These are phyloP conservation scores for Raffaelea deltoideospora DNA, from an alignment of 2,329 filamentous ascomycete genomes.

Conservation along the genomic window DNA sequence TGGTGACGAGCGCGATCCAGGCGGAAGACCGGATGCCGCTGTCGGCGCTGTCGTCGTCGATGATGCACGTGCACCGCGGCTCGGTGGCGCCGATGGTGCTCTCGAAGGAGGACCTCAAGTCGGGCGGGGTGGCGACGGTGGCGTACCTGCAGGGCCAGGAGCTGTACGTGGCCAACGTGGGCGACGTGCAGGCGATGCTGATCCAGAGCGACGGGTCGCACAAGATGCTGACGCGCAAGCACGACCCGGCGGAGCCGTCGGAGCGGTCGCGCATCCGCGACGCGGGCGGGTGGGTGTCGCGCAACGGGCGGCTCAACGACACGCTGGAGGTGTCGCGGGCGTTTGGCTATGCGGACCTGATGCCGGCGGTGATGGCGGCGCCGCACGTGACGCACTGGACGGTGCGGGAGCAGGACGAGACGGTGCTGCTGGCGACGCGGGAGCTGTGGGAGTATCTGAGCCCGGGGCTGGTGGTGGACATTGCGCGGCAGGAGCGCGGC, in stretches of 20 bases:
- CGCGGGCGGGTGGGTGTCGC: conserved; percentile 88
- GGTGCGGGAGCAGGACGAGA: conserved; percentile 79
- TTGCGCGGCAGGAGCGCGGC: conserved; percentile 69
- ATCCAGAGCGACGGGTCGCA: conserved; percentile 79
- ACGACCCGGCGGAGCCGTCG: conserved; percentile 74
- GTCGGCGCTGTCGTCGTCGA: conserved; percentile 20
- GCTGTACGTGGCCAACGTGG: conserved; percentile 87
- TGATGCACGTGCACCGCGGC: conserved; percentile 46
- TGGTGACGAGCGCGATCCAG: conserved; percentile 72
- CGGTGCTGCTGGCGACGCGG: conserved; percentile 77
- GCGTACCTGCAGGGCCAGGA: conserved; percentile 82
- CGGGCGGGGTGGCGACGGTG: conserved; percentile 83
- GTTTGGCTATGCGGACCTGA: conserved; percentile 86
- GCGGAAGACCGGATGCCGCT: conserved; percentile 29
- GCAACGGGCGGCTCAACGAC: conserved; percentile 88
- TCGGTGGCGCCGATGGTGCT: conserved; percentile 58
- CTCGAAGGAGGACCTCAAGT: conserved; percentile 76
- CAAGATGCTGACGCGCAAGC: conserved; percentile 73
- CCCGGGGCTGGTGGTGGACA: conserved; percentile 80
- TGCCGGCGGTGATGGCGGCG: conserved; percentile 84
- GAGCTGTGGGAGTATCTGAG: conserved; percentile 94
- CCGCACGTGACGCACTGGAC: conserved; percentile 68
- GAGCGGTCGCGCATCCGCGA: conserved; percentile 85
- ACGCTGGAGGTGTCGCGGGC: conserved; percentile 80
- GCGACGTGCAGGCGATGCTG: conserved; percentile 88